Evolutionary conservation across 306 rosid genomes (phyloP), one percentile per base, ranked within the genome.

Genomic region (Phaseolus lunatus): DNA sequence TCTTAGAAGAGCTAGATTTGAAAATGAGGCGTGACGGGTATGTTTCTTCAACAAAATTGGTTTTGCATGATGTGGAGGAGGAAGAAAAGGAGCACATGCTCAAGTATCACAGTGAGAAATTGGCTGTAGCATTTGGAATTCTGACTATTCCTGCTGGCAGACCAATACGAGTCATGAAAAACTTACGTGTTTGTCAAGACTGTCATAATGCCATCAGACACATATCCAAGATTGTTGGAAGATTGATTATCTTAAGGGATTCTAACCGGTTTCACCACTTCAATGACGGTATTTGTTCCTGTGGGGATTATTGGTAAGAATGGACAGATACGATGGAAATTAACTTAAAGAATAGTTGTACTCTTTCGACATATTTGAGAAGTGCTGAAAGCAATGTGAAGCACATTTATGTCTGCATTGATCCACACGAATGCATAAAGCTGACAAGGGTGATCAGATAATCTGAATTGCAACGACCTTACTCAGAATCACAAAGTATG

Each of bases 101-200:
- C 62, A 92, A 78, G 85, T 86, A 88, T 83, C 96, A 92, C 80
- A 88, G 96, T 78, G 97, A 92, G 85, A 92, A 88, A 86, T 75
- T 92, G 77, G 97, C 93, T 12, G 96, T 92, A 67, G 97, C 96
- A 75, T 92, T 88, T 82, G 97, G 93, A 75, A 81, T 88, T 83
- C 84, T 92, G 78, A 70, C 85, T 50, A 83, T 87, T 72, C 96
- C 93, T 6, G 77, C 87, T n/a, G 92, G 90, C 61, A 92, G 93
- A 80, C 93, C 97, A 72, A 90, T 92, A 61, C 89, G 90, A 41
- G 90, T 92, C 69, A 90, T 90, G 70, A 88, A 92, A 75, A 92
- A 92, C 81, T 88, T 90, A 73, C 85, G 96, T 22, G 93, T 90
- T 19, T 92, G 97, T 48, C 88, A 89, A 79, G 96, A 92, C 78